These are phyloP conservation scores for Fusarium sp. DNA, from an alignment of 2,329 filamentous ascomycete genomes.

Conservation along the genomic window DNA sequence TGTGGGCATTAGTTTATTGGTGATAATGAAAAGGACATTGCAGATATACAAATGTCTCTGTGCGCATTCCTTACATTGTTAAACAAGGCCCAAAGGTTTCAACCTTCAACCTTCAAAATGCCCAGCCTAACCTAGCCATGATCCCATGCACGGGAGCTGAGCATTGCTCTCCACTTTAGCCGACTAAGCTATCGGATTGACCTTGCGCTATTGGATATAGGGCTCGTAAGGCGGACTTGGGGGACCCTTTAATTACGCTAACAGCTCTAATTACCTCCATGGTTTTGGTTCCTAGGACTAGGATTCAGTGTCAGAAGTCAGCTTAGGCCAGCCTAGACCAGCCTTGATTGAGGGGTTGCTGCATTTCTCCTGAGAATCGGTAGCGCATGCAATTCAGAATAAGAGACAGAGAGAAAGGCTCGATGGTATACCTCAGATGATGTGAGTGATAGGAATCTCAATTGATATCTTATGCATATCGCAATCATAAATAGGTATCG, in stretches of 20 bases:
- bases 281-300: constrained; percentile 7
- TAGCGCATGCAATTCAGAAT: neutral
- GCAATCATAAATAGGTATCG: neutral
- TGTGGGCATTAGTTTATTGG: neutral
- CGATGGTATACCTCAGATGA: neutral
- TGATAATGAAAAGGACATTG: neutral
- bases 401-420: neutral
- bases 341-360: constrained; percentile 34
- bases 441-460: neutral
- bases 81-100: constrained; percentile 30
- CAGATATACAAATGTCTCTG: constrained; percentile 11
- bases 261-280: constrained; percentile 34
- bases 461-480: neutral
- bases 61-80: constrained; percentile 20
- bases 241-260: constrained; percentile 43
- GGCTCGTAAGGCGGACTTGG: constrained; percentile 35
- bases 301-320: constrained; percentile 1
- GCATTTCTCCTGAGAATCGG: neutral
- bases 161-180: constrained; percentile 27
- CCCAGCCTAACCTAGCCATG: constrained; percentile 19
- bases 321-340: neutral
- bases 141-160: constrained; percentile 32
- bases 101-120: constrained; percentile 9
- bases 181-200: constrained; percentile 21
- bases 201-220: constrained; percentile 24